Base-by-base conservation (phyloP, 1,139 yeast species). In the Pichia sp. region DNA sequence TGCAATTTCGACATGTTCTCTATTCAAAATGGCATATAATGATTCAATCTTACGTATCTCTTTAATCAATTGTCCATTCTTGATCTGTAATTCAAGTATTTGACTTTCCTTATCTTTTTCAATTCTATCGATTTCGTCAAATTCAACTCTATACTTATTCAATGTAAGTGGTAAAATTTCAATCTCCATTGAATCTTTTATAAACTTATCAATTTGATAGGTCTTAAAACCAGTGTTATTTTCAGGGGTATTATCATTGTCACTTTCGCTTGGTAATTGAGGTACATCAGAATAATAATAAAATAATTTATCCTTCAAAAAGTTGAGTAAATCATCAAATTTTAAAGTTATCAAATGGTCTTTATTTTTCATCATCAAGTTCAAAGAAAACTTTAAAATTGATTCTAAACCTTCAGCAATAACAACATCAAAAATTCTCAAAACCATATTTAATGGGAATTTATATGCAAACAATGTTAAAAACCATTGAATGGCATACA, bases 401-500 rank as follows among this genome's bases (percentile, higher is more conserved):
- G 94, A 80, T 64, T 89, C 97, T 47, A 83, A 70, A 29, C 97
- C 97, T 67, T 90, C 96, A 7, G 95, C 83, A 43, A 92, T 77
- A 18, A 92, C 79, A 48, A 86, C 77, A 68, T 92, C 97, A 63
- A 80, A 85, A 40, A 92, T 85, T 50, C 95, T 74, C 54, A 86
- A 70, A 38, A 88, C 96, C 59, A 88, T 82, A 48, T 81, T 85
- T 46, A 87, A 69, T 15, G 98, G 97, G 65, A 90, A 87, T 61
- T 86, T 85, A 70, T 92, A 92, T 15, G 96, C 96, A 68, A 92
- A 92, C 56, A 92, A 76, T 0, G 98, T 92, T 58, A 89, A 73
- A 62, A 92, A 89, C 97, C 97, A 92, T 65, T 92, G 97, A 1
- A 92, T 79, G 0, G 96, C 97, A 69, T 87, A 92, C 97, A 90